Conservation (phyloP, 805 yeast species). For the Ogataea nitratoaversa region DNA sequence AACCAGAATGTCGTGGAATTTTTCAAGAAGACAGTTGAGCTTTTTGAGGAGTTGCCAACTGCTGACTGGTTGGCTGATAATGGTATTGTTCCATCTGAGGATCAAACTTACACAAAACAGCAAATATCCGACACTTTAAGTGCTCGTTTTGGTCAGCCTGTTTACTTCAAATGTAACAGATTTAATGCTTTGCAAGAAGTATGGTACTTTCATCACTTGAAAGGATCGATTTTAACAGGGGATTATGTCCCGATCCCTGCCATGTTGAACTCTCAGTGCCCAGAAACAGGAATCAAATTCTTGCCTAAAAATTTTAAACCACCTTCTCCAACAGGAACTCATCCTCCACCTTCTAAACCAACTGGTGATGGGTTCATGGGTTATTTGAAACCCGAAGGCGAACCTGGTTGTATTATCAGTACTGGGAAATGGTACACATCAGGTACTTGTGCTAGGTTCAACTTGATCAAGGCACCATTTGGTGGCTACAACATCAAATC, state of each 20-base stretch:
- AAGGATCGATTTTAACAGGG: conserved; percentile 70
- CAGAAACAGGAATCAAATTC: conserved; percentile 61
- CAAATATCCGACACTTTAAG: conserved; percentile 52
- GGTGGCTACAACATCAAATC: conserved; percentile 73
- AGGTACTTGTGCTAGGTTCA: conserved; percentile 84
- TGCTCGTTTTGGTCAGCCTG: conserved; percentile 50
- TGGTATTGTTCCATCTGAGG: conserved; percentile 65
- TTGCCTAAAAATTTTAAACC: conserved; percentile 52
- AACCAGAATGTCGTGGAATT: conserved; percentile 62
- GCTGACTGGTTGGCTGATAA: conserved; percentile 59
- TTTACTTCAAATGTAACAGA: conserved; percentile 57
- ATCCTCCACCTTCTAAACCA: conserved; percentile 25
- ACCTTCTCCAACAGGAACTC: conserved; percentile 28
- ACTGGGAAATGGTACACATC: conserved; percentile 79
- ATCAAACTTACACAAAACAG: conserved; percentile 50
- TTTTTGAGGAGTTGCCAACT: conserved; percentile 61
- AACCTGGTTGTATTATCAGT: conserved; percentile 74
- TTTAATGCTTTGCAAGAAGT: conserved; percentile 51
- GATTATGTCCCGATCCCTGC: conserved; percentile 62
- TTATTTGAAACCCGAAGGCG: conserved; percentile 43
- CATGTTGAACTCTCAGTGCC: conserved; percentile 57
- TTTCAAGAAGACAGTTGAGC: conserved; percentile 53
- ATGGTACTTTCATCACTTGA: conserved; percentile 77
- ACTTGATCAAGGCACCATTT: conserved; percentile 50
- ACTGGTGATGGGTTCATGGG: conserved; percentile 39